Conservation (phyloP, 75 land plant genomes). For the Isoetes taiwanensis region DNA sequence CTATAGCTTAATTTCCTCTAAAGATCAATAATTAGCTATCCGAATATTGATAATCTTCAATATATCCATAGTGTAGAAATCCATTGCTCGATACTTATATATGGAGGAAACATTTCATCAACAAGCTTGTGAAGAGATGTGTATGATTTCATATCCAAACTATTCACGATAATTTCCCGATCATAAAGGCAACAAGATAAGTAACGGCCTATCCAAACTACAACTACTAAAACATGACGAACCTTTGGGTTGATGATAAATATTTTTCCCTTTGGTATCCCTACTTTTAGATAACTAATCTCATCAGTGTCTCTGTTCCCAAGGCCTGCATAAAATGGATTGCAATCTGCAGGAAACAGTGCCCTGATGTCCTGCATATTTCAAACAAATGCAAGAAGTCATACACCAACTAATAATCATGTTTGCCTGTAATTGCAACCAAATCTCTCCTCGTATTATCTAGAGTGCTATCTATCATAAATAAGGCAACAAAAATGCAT, state of each 20-base stretch:
- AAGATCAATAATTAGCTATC: no score
- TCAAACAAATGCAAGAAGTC: not conserved
- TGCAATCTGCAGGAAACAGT: constrained; percentile 75
- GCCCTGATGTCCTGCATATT: constrained; percentile 61
- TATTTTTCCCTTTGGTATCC: constrained; percentile 91
- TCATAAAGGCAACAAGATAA: not conserved
- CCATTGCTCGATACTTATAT: constrained; percentile 62
- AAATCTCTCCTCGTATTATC: no score
- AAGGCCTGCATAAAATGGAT: constrained; percentile 99
- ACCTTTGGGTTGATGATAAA: constrained; percentile 98
- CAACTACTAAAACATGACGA: not conserved
- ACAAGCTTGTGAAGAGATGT: constrained; percentile 86
- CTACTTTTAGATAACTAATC: constrained; percentile 94
- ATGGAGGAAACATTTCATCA: constrained; percentile 93
- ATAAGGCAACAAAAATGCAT: no score
- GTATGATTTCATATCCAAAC: constrained; percentile 77
- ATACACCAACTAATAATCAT: no score
- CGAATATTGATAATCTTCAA: no score
- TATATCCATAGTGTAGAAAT: no score
- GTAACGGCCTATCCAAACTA: no score
- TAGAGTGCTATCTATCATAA: no score
- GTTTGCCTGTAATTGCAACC: no score
- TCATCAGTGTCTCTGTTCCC: constrained; percentile 99
- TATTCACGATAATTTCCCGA: constrained; percentile 77
- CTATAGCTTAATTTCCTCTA: no score